Evolutionary conservation across 306 rosid genomes (phyloP).

Genomic region (Quercus glauca): DNA sequence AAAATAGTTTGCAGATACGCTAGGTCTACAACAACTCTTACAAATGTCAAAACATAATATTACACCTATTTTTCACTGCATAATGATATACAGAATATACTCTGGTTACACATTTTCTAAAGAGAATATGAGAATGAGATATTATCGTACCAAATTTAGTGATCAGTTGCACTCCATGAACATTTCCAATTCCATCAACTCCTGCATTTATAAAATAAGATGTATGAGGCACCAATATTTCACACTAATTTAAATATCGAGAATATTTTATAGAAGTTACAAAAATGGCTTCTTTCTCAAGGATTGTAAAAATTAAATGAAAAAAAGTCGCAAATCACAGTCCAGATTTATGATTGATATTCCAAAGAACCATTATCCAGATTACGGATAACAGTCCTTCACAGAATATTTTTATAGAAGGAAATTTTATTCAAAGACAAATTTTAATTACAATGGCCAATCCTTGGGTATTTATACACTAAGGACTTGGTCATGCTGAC

Average conservation of each 20-base stretch:
- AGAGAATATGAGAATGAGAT: conserved; percentile 13
- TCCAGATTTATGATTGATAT: no score
- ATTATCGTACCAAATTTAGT: conserved; percentile 64
- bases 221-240: conserved; percentile 8
- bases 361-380: no score
- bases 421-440: no score
- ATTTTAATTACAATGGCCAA: no score
- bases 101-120: conserved; percentile 2
- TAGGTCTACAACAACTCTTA: not conserved
- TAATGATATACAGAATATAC: not conserved
- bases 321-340: no score
- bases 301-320: not conserved
- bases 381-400: no score
- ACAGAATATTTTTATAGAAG: no score
- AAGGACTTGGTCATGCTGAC: no score
- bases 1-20: not conserved
- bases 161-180: conserved; percentile 77
- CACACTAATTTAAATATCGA: not conserved
- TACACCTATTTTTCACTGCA: not conserved
- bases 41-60: not conserved
- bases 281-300: not conserved
- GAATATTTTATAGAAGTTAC: not conserved
- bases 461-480: no score
- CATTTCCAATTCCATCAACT: conserved; percentile 88
- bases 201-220: conserved; percentile 50